Evolutionary conservation across 2,329 filamentous ascomycete genomes (phyloP).

Genomic region (Penicillium sp.): DNA sequence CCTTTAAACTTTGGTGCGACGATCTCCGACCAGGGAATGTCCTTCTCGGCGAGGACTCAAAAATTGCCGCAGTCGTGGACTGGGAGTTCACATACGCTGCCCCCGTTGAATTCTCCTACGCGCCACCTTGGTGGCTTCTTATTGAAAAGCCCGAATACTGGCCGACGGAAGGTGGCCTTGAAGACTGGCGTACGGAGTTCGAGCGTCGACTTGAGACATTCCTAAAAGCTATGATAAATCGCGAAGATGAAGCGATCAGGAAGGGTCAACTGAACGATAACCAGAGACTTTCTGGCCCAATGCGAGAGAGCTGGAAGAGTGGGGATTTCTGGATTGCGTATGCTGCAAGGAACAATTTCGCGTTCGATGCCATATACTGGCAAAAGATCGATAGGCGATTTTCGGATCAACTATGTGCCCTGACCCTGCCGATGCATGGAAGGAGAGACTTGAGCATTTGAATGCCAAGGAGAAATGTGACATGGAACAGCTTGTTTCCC

Average conservation of each 20-base stretch:
- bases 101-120: conserved; percentile 21
- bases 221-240: conserved; percentile 13
- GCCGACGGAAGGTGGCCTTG: conserved; percentile 13
- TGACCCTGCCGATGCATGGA: neutral
- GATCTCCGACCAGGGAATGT: conserved; percentile 24
- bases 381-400: conserved; percentile 12
- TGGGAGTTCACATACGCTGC: conserved; percentile 25
- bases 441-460: neutral
- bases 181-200: conserved; percentile 18
- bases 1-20: conserved; percentile 28
- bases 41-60: conserved; percentile 12
- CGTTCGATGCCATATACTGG: conserved; percentile 13
- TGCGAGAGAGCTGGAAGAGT: neutral
- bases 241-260: conserved; percentile 8
- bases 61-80: conserved; percentile 22
- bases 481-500: neutral
- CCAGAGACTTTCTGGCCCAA: conserved; percentile 19
- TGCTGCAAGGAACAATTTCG: conserved; percentile 15
- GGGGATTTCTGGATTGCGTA: neutral
- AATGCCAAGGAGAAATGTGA: neutral
- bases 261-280: neutral
- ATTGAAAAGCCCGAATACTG: conserved; percentile 27
- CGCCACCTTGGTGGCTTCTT: conserved; percentile 28
- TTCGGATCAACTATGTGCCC: neutral
- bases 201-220: conserved; percentile 19